Conservation (phyloP, 192 early-diverging fungal genomes). For the Funneliformis geosporum region DNA sequence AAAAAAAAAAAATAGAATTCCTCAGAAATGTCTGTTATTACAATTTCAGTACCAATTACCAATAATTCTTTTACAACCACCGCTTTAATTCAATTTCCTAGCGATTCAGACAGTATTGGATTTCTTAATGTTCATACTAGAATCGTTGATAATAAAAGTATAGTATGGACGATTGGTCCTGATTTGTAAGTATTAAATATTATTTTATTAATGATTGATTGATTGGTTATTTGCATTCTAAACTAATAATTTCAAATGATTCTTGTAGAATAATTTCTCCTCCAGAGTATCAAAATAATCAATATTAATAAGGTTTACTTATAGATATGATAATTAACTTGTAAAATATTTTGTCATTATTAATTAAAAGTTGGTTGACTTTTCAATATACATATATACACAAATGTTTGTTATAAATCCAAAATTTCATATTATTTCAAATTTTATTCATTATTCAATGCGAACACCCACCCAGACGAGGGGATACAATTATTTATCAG, state of each 20-base stretch:
- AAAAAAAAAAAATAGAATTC: background rate
- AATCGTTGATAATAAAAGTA: background rate
- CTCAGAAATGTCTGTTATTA: background rate
- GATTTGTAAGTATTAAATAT: background rate
- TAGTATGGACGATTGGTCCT: conserved; percentile 8
- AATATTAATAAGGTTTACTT: no score
- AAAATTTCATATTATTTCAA: no score
- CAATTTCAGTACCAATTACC: background rate
- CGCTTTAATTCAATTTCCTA: background rate
- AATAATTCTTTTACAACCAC: background rate
- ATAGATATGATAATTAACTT: no score
- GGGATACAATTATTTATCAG: no score
- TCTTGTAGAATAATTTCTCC: background rate
- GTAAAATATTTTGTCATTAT: no score
- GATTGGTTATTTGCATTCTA: background rate
- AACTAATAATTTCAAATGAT: background rate
- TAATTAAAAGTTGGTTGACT: no score
- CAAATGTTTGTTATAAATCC: no score
- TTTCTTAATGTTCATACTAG: conserved; percentile 17
- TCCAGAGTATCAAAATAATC: background rate
- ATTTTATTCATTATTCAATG: no score
- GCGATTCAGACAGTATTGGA: background rate
- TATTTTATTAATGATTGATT: background rate
- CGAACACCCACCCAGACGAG: no score
- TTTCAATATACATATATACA: no score